Evolutionary conservation across 225 moss, liverwort and hornwort species (phyloP).

Genomic region (Physcomitrellopsis africana): DNA sequence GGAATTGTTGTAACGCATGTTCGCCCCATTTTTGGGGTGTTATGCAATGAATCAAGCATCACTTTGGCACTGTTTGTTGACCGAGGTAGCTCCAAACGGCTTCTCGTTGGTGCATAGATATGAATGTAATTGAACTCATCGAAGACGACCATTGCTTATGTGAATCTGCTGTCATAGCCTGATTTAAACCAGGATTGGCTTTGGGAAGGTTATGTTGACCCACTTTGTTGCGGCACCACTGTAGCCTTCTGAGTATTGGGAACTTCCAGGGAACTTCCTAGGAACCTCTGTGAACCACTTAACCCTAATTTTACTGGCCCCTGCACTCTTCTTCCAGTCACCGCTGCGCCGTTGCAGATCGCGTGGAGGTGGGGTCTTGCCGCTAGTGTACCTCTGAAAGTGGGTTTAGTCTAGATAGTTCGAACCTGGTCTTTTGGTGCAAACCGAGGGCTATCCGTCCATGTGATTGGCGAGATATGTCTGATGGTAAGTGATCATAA

Average conservation of each 20-base stretch:
- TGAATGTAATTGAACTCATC: no score
- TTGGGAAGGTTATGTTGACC: not conserved
- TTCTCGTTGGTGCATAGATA: no score
- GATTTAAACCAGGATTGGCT: no score
- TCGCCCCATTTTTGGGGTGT: no score
- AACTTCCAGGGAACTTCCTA: constrained; percentile 17
- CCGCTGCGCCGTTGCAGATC: constrained; percentile 11
- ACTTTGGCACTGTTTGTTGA: no score
- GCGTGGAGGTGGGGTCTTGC: not conserved
- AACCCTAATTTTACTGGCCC: constrained; percentile 21
- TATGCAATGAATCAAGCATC: no score
- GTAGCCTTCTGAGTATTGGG: constrained; percentile 1
- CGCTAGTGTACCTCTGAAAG: not conserved
- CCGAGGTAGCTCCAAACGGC: no score
- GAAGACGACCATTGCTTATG: not conserved
- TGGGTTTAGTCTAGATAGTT: not conserved
- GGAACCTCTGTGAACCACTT: not conserved
- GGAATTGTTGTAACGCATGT: not conserved
- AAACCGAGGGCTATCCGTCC: not conserved
- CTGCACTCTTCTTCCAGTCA: not conserved
- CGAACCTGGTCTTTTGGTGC: not conserved
- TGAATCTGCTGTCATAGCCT: not conserved
- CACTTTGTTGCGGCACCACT: constrained; percentile 3
- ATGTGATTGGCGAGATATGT: not conserved
- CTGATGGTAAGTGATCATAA: constrained; percentile 2